These are phyloP conservation scores for Hypoxylon sp. DNA, from an alignment of 2,329 filamentous ascomycete genomes.

Conservation along the genomic window DNA sequence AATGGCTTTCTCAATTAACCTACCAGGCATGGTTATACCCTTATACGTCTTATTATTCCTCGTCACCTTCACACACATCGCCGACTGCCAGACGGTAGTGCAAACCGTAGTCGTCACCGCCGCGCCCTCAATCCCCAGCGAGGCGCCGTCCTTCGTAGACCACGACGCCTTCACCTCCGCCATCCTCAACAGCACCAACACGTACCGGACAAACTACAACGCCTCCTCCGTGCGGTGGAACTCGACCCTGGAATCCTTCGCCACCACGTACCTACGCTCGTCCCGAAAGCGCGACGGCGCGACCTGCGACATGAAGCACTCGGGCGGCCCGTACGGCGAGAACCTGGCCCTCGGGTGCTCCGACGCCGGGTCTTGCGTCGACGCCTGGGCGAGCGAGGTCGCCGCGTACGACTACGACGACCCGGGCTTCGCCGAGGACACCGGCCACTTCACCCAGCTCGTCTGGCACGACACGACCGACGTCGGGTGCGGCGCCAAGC, in stretches of 20 bases:
- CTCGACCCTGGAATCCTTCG: constrained; percentile 62
- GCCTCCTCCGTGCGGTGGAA: constrained; percentile 70
- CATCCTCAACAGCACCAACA: constrained; percentile 72
- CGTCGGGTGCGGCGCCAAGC: constrained; percentile 61
- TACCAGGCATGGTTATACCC: constrained; percentile 1
- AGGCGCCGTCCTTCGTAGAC: constrained; percentile 46
- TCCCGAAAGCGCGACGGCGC: constrained; percentile 29
- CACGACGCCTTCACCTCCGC: constrained; percentile 55
- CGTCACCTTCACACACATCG: constrained; percentile 5
- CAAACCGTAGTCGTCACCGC: constrained; percentile 42
- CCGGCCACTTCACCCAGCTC: constrained; percentile 77
- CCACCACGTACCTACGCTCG: constrained; percentile 55
- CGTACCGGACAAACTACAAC: constrained; percentile 69
- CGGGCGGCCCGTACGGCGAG: constrained; percentile 72
- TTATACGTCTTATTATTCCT: constrained; percentile 15
- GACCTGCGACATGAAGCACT: constrained; percentile 61
- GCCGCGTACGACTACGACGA: constrained; percentile 64
- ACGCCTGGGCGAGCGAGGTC: constrained; percentile 71
- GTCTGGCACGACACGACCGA: constrained; percentile 71
- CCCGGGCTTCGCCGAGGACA: constrained; percentile 64
- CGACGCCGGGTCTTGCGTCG: constrained; percentile 66
- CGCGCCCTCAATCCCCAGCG: constrained; percentile 36
- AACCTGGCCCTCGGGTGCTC: constrained; percentile 75
- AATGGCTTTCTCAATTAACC: not conserved
- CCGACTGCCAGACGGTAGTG: constrained; percentile 41